A percentile compares a stretch with the other conserved stretches of the same genome.
These are phyloP conservation scores for Hyaloscypha hepaticicola DNA, from an alignment of 495 filamentous ascomycete genomes.

Conservation along the genomic window DNA sequence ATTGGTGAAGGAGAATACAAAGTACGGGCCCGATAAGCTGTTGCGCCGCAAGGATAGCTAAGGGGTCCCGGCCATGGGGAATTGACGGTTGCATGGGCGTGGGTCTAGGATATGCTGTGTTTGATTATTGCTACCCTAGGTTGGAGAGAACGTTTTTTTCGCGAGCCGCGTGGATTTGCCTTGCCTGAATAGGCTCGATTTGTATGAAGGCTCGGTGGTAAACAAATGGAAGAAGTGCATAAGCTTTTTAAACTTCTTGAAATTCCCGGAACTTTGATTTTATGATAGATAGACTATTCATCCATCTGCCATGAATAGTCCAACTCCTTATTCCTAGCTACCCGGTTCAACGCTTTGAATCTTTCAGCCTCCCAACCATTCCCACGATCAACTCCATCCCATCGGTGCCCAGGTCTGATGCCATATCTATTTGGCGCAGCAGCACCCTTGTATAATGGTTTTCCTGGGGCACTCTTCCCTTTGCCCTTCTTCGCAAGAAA, in stretches of 20 bases:
- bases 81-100: neutral
- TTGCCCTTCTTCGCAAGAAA: constrained; percentile 60
- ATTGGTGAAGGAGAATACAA: constrained; percentile 51
- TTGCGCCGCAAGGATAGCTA: constrained; percentile 33
- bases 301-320: constrained; percentile 98
- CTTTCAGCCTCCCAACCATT: constrained; percentile 95
- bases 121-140: neutral
- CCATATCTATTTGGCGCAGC: constrained; percentile 91
- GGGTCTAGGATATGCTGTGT: neutral
- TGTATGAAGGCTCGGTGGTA: neutral
- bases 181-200: neutral
- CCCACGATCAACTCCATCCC: constrained; percentile 95
- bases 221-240: neutral
- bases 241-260: neutral
- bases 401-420: constrained; percentile 86
- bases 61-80: neutral
- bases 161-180: neutral
- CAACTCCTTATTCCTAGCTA: constrained; percentile 68
- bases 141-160: neutral
- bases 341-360: constrained; percentile 81
- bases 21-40: constrained; percentile 45
- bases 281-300: constrained; percentile 18
- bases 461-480: constrained; percentile 54
- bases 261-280: too few species aligned
- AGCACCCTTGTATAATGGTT: constrained; percentile 75